These are phyloP conservation scores for Neurospora cerealis DNA, from an alignment of 495 filamentous ascomycete genomes.

Conservation along the genomic window DNA sequence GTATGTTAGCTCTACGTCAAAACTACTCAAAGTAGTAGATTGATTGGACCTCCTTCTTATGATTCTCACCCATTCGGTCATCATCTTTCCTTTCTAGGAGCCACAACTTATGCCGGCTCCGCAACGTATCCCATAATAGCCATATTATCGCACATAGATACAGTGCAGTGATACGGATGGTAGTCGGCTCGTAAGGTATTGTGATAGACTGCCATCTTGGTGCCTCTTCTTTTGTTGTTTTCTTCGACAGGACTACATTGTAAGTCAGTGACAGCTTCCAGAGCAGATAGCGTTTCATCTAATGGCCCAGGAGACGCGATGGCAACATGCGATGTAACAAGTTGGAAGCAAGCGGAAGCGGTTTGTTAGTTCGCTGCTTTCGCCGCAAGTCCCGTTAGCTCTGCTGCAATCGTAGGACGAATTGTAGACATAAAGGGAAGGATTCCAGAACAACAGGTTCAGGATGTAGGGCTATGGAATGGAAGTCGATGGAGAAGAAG, in stretches of 20 bases:
- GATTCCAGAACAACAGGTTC: conserved; percentile 11
- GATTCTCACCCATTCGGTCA: background rate
- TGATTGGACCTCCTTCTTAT: background rate
- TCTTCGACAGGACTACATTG: background rate
- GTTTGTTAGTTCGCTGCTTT: background rate
- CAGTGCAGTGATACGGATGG: background rate
- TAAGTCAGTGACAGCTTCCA: background rate
- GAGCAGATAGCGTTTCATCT: conserved; percentile 19
- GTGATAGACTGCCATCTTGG: background rate
- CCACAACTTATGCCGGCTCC: background rate
- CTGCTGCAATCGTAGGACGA: background rate
- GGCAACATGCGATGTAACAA: conserved; percentile 24
- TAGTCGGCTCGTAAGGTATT: background rate
- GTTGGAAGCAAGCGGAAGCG: conserved; percentile 4
- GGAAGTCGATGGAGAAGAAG: background rate
- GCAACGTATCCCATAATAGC: background rate
- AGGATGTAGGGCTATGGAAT: background rate
- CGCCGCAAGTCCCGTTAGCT: background rate
- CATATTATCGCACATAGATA: background rate
- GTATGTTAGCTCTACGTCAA: background rate
- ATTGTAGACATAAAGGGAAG: conserved; percentile 1
- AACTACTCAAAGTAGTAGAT: background rate
- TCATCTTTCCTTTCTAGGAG: background rate
- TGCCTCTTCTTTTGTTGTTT: background rate
- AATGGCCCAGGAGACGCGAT: conserved; percentile 19